Evolutionary conservation across 495 filamentous ascomycete genomes (phyloP).

Genomic region (Cladorrhinum samala): DNA sequence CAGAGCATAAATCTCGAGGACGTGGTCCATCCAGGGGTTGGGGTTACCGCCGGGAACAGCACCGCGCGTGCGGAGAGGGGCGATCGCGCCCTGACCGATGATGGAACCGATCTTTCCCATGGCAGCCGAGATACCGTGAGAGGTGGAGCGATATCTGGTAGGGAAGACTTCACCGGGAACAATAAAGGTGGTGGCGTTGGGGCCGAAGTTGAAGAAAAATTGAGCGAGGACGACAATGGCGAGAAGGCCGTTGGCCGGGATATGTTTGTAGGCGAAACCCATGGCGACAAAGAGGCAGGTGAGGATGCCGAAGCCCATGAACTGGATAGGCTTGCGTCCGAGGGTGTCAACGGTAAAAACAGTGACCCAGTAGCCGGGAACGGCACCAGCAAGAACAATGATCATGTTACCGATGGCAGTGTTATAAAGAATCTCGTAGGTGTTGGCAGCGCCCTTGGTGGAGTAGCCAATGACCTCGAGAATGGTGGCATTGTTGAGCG

Average conservation of each 20-base stretch:
- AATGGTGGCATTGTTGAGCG: conserved; percentile 67
- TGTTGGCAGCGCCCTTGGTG: conserved; percentile 42
- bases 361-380: conserved; percentile 73
- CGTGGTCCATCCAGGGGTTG: conserved; percentile 69
- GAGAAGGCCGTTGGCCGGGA: conserved; percentile 49
- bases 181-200: conserved; percentile 86
- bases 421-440: conserved; percentile 62
- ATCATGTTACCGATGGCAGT: conserved; percentile 70
- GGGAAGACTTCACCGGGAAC: conserved; percentile 88
- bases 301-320: conserved; percentile 66
- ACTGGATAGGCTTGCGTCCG: conserved; percentile 76
- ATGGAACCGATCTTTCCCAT: conserved; percentile 56
- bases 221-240: conserved; percentile 77
- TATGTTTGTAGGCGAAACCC: conserved; percentile 58
- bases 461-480: conserved; percentile 63
- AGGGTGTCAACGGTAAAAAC: conserved; percentile 63
- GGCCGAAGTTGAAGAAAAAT: conserved; percentile 65
- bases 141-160: conserved; percentile 76
- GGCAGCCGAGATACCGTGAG: conserved; percentile 78
- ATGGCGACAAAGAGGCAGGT: conserved; percentile 67
- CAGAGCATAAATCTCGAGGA: conserved; percentile 72
- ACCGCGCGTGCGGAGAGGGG: conserved; percentile 43
- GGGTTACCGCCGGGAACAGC: conserved; percentile 33
- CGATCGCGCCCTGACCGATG: conserved; percentile 48
- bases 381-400: conserved; percentile 65